These are phyloP conservation scores for Pythium aphanidermatum DNA, from an alignment of 352 stramenopile species.

Conservation along the genomic window DNA sequence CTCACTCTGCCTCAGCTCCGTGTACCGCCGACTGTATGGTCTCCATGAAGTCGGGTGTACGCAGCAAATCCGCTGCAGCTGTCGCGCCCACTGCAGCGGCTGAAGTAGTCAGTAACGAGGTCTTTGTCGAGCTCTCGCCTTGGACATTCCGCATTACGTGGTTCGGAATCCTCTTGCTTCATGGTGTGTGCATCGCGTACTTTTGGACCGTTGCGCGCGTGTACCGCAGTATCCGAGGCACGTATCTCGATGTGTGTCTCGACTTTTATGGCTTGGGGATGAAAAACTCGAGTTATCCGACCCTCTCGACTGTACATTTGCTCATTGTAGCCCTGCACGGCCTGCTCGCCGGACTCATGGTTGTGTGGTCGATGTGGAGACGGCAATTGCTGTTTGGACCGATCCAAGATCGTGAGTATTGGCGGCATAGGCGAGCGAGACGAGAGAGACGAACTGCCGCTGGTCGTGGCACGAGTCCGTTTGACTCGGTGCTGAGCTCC, in stretches of 20 bases:
- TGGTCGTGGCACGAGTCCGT: no score
- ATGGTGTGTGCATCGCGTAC: background rate
- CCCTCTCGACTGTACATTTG: background rate
- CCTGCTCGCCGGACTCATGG: background rate
- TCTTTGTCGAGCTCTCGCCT: background rate
- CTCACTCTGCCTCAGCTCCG: no score
- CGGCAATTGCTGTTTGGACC: constrained; percentile 1
- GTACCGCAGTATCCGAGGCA: background rate
- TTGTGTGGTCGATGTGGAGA: background rate
- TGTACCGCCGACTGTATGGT: no score
- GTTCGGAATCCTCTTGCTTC: background rate
- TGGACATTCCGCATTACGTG: background rate
- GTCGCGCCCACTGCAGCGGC: background rate
- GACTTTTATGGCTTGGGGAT: background rate
- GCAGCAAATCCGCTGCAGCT: no score
- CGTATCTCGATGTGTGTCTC: background rate
- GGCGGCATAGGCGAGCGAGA: no score
- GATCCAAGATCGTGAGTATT: background rate
- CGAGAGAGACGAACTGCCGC: no score
- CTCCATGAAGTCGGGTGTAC: no score
- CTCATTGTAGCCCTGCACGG: background rate
- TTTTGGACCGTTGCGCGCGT: background rate
- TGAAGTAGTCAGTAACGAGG: background rate
- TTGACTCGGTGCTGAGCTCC: background rate
- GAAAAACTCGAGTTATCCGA: background rate